These are phyloP conservation scores for Musa balbisiana DNA, from an alignment of 202 grass and related monocot species.

Conservation along the genomic window DNA sequence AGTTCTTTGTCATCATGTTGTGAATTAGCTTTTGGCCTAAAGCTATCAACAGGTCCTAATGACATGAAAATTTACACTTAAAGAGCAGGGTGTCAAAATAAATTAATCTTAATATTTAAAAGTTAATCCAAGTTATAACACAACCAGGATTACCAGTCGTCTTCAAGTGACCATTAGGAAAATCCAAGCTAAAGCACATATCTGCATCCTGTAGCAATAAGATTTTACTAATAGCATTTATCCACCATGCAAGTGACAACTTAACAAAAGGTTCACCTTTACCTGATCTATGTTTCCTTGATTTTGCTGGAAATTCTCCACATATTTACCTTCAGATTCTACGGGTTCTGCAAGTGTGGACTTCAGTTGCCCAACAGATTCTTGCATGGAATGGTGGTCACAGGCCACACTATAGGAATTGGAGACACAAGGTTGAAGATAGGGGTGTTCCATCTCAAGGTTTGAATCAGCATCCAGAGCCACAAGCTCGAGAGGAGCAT, in stretches of 20 bases:
- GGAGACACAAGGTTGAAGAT: not conserved
- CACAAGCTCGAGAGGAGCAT: too few species aligned
- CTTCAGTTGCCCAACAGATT: not conserved
- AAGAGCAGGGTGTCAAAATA: not conserved
- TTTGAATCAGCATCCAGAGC: too few species aligned
- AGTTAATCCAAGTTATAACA: constrained; percentile 6
- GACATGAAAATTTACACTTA: too few species aligned
- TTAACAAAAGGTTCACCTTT: not conserved
- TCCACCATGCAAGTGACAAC: not conserved
- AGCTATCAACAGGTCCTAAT: too few species aligned
- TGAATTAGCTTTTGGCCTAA: too few species aligned
- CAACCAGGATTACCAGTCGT: too few species aligned
- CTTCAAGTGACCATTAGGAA: constrained; percentile 2
- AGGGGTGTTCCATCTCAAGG: too few species aligned
- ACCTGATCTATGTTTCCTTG: not conserved
- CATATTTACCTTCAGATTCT: too few species aligned
- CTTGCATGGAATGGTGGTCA: not conserved
- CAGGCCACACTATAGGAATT: not conserved
- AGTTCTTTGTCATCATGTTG: too few species aligned
- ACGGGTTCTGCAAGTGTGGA: not conserved
- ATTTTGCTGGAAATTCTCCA: not conserved
- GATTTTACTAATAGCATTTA: too few species aligned
- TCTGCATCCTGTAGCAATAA: constrained; percentile 25
- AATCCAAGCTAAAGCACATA: constrained; percentile 23
- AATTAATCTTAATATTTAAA: not conserved